Evolutionary conservation across 768 basidiomycete genomes (phyloP).

Genomic region (Solioccasus polychromus): DNA sequence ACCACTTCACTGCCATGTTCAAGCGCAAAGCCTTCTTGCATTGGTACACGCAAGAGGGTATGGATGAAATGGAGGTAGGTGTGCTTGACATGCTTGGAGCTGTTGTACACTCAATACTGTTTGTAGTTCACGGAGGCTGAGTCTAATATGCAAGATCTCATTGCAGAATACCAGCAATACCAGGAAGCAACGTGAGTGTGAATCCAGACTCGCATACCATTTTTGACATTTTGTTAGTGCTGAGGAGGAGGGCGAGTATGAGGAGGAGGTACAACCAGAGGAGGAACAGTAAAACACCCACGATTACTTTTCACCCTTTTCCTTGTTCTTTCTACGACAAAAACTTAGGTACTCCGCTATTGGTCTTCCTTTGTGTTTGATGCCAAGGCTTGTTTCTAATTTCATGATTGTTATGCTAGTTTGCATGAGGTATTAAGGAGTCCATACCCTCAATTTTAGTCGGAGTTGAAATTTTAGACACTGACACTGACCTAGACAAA

Average conservation of each 20-base stretch:
- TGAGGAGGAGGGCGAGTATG: slow-evolving; percentile 88
- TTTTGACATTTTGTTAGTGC: slow-evolving; percentile 45
- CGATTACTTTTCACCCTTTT: slow-evolving; percentile 14
- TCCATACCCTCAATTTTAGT: too few species aligned
- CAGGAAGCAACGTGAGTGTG: slow-evolving; percentile 87
- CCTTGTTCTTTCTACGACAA: slow-evolving; percentile 26
- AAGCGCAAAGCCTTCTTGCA: slow-evolving; percentile 98
- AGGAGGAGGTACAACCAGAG: slow-evolving; percentile 67
- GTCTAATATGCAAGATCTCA: slow-evolving; percentile 98
- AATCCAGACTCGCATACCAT: neutral
- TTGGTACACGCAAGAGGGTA: slow-evolving; percentile 99
- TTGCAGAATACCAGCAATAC: slow-evolving; percentile 97
- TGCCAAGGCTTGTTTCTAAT: slow-evolving; percentile 32
- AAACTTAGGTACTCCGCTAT: slow-evolving; percentile 36
- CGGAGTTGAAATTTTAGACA: too few species aligned
- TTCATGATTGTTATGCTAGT: slow-evolving; percentile 33
- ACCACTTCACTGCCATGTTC: slow-evolving; percentile 99
- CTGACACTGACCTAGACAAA: too few species aligned
- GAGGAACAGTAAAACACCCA: slow-evolving; percentile 49
- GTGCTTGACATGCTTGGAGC: neutral
- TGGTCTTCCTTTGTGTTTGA: slow-evolving; percentile 30
- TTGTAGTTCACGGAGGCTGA: slow-evolving; percentile 92
- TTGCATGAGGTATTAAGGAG: slow-evolving; percentile 19
- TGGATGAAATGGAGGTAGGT: slow-evolving; percentile 93
- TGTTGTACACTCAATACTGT: neutral